A percentile compares a stretch with the other conserved stretches of the same genome.
Conservation (phyloP, 495 filamentous ascomycete genomes). For the Aspergillus cavernicola region DNA sequence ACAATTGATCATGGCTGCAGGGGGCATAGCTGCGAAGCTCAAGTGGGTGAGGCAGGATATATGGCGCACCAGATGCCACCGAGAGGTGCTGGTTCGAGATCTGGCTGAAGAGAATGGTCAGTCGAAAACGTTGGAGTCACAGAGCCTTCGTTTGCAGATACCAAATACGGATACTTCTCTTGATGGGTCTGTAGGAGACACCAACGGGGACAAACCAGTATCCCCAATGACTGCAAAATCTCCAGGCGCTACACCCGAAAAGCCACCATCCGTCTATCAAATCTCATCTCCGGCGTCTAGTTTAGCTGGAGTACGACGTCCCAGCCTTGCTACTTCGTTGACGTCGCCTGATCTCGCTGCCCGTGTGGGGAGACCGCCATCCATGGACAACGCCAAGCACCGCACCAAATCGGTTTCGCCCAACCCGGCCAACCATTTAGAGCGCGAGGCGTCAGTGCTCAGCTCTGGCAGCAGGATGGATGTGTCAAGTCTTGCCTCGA, state of each 20-base stretch:
- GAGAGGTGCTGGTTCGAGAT: conserved; percentile 80
- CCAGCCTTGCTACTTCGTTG: conserved; percentile 34
- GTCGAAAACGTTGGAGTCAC: conserved; percentile 18
- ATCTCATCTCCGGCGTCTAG: conserved; percentile 19
- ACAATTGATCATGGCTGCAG: conserved; percentile 78
- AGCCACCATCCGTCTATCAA: conserved; percentile 11
- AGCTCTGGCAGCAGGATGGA: conserved; percentile 38
- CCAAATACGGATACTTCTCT: conserved; percentile 5
- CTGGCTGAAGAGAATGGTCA: conserved; percentile 65
- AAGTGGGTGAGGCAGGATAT: conserved; percentile 93
- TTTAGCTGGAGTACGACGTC: conserved; percentile 29
- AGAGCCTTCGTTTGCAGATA: conserved; percentile 19
- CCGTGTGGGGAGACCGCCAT: conserved; percentile 28
- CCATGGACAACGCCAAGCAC: conserved; percentile 25
- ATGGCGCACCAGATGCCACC: conserved; percentile 87
- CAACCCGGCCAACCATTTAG: conserved; percentile 20
- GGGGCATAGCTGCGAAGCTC: conserved; percentile 78
- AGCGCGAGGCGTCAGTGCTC: conserved; percentile 39
- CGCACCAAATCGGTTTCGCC: conserved; percentile 29
- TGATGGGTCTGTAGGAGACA: neutral
- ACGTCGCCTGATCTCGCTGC: conserved; percentile 28
- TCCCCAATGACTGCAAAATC: conserved; percentile 14
- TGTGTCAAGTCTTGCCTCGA: conserved; percentile 35
- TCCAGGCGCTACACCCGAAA: conserved; percentile 2
- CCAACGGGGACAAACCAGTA: conserved; percentile 6